phyloP scores from a whole-genome alignment of 2,329 filamentous ascomycete genomes.

The Colletotrichum liriopes region DNA sequence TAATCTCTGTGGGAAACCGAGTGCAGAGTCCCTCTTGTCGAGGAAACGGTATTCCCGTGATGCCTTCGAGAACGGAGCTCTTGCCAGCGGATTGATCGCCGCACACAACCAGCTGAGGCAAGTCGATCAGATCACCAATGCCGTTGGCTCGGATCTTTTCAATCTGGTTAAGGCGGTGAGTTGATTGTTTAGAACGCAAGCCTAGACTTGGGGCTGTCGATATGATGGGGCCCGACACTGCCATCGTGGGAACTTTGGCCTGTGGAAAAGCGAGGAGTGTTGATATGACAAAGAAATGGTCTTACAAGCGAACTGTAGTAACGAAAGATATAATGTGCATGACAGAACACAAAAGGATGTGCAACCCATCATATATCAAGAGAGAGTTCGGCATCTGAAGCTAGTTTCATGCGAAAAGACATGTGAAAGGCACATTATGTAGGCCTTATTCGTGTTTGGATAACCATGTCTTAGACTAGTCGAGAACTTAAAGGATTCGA shows the following conservation, averaged over 20 bases:
- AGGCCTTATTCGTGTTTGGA: background rate
- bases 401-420: background rate
- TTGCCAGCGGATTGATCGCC: conserved; percentile 72
- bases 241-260: background rate
- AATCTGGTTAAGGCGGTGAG: conserved; percentile 53
- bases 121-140: conserved; percentile 53
- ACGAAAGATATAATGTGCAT: background rate
- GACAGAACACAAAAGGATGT: no score
- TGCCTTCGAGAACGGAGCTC: conserved; percentile 70
- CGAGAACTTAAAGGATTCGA: background rate
- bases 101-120: conserved; percentile 68
- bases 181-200: conserved; percentile 19
- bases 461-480: background rate
- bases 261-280: background rate
- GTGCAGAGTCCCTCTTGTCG: conserved; percentile 68
- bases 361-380: background rate
- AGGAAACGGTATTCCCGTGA: conserved; percentile 70
- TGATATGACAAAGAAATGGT: no score
- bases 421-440: background rate
- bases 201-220: background rate
- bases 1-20: conserved; percentile 69
- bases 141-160: conserved; percentile 55
- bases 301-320: no score
- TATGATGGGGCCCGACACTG: conserved; percentile 7
- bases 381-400: background rate